Evolutionary conservation across 2,329 filamentous ascomycete species (phyloP), one percentile per base, ranked within the genome.

Genomic region (Monosporascus sp.): DNA sequence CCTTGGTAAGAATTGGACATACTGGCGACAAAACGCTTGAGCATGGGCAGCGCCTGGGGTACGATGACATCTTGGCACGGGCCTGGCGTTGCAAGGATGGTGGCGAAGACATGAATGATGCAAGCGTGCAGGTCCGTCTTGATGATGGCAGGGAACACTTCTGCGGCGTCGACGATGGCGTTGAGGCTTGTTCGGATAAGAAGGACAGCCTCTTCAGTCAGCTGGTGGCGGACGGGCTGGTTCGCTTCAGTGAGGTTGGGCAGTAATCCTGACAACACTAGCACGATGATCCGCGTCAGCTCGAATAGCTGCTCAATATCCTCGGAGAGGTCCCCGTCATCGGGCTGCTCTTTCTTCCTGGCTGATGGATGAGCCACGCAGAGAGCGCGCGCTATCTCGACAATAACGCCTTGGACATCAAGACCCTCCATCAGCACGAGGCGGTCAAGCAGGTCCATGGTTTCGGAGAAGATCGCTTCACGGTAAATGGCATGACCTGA

Each of bases 301-400:
- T 99, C 94, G 64, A 99, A 99, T 0, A 99, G 80, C 71, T 99
- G 94, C 66, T 99, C 94, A 58, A 99, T 96, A 66, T 99, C 94
- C 65, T 99, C 94, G 0, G 91, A 96, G 11, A 99, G 76, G 68
- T 94, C 88, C 17, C 86, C 86, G 50, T 91, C 88, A 40, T 87
- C 84, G 31, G 80, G 75, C 57, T 82, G 79, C 58, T 84, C 78
- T 48, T 82, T 78, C 61, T 83, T 84, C 57, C 90, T 84, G 3
- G 94, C 93, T 2, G 92, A 95, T 2, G 93, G 93, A 70, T 99
- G 94, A 2, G 90, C 87, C 19, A 97, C 81, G 63, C 93, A 97
- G 17, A 99, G 77, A 48, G 91, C 92, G 52, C 92, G 83, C 1
- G 92, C 92, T 63, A 97, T 97, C 63, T 96, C 89, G 8, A 99